phyloP scores from a whole-genome alignment of 257 asterid genomes.

The Ocimum tenuiflorum region DNA sequence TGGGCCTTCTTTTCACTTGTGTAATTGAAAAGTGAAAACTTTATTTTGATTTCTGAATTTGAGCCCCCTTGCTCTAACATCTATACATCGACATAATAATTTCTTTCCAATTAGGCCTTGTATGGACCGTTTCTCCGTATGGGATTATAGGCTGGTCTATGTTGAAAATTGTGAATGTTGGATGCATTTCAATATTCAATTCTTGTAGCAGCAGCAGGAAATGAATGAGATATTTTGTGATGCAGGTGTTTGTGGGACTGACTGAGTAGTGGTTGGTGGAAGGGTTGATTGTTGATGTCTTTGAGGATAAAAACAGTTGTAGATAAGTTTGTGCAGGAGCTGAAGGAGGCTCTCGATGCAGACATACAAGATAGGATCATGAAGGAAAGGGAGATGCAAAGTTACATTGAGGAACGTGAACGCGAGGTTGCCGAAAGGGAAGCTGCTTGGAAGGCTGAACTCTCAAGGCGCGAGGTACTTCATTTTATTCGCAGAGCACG shows the following conservation, averaged over 20 bases:
- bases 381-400: constrained; percentile 99
- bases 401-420: constrained; percentile 92
- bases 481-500: neutral
- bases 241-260: constrained; percentile 26
- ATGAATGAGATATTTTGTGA: neutral
- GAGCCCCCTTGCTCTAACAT: neutral
- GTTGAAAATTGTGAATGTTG: neutral
- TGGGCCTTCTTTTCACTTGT: neutral
- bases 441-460: constrained; percentile 99
- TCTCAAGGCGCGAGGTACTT: constrained; percentile 94
- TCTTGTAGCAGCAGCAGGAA: neutral
- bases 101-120: neutral
- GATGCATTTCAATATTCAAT: neutral
- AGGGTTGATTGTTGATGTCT: constrained; percentile 44
- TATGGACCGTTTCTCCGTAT: neutral
- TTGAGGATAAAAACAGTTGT: constrained; percentile 89
- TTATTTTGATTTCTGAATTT: constrained; percentile 7
- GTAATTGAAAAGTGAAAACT: neutral
- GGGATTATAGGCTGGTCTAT: neutral
- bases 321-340: constrained; percentile 90
- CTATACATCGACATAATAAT: neutral
- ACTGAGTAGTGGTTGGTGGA: neutral
- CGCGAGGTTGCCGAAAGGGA: constrained; percentile 99
- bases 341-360: constrained; percentile 92
- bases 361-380: constrained; percentile 90